Percentiles rank a stretch among this genome's conserved stretches.
These are phyloP conservation scores for Licmophora abbreviata DNA, from an alignment of 108 stramenopile species.

Conservation along the genomic window DNA sequence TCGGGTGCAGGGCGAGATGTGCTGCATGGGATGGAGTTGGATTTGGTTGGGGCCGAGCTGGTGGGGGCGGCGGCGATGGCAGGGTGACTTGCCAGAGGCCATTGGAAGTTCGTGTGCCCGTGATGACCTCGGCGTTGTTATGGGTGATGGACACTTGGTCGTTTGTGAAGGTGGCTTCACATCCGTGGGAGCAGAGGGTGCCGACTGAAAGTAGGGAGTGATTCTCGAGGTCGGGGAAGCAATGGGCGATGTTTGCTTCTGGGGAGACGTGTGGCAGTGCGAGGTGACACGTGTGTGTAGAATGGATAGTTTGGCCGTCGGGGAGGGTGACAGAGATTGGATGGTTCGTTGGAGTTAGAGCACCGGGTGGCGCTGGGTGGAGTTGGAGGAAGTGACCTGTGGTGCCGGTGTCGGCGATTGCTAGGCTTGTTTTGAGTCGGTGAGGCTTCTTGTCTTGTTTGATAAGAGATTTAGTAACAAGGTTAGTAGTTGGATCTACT, in stretches of 20 bases:
- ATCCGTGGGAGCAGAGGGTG: conserved; percentile 18
- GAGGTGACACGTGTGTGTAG: conserved; percentile 5
- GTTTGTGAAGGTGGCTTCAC: conserved; percentile 1
- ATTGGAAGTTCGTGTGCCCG: not conserved
- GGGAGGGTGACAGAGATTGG: conserved; percentile 7
- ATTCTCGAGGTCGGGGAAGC: conserved; percentile 1
- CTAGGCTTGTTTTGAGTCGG: conserved; percentile 2
- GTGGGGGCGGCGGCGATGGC: conserved; percentile 1
- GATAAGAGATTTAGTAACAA: not conserved
- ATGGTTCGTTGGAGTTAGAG: not conserved
- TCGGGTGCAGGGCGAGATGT: not conserved
- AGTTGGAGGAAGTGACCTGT: conserved; percentile 5
- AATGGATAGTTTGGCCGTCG: conserved; percentile 4
- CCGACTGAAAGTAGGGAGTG: conserved; percentile 12
- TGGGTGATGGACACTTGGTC: conserved; percentile 2
- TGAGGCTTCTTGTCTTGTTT: not conserved
- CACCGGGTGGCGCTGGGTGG: not conserved
- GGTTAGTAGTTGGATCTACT: not conserved
- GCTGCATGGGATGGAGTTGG: not conserved
- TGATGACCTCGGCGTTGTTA: not conserved
- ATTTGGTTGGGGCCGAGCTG: conserved; percentile 3
- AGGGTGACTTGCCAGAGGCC: conserved; percentile 3
- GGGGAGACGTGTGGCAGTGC: conserved; percentile 2
- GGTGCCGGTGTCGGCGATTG: conserved; percentile 13
- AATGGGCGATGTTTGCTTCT: conserved; percentile 8